Evolutionary conservation across 2,329 filamentous ascomycete genomes (phyloP).

Genomic region (Sarocladiaceae sp.): DNA sequence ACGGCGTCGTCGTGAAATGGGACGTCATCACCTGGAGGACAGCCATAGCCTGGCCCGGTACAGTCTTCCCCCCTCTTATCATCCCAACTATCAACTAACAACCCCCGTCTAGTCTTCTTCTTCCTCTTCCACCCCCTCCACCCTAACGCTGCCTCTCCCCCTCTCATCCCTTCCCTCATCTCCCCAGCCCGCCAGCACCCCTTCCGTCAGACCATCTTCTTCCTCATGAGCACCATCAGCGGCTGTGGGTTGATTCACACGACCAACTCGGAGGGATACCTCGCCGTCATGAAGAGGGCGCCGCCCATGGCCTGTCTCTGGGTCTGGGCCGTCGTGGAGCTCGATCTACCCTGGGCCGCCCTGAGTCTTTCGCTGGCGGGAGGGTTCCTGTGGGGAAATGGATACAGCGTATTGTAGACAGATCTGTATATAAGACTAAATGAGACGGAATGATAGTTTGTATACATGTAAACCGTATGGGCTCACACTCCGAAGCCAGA

Average conservation of each 20-base stretch:
- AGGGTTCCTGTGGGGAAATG: slow-evolving; percentile 41
- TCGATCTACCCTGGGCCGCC: slow-evolving; percentile 63
- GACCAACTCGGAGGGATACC: slow-evolving; percentile 73
- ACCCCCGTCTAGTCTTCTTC: slow-evolving; percentile 41
- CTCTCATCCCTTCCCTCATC: slow-evolving; percentile 45
- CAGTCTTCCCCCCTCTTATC: not conserved
- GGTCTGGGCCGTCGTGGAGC: slow-evolving; percentile 89
- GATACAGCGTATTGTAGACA: slow-evolving; percentile 40
- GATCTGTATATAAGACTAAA: no score
- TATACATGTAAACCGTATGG: no score
- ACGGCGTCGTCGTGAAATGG: slow-evolving; percentile 62
- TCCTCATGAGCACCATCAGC: slow-evolving; percentile 49
- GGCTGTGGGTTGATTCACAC: slow-evolving; percentile 79
- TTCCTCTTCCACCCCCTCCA: slow-evolving; percentile 52
- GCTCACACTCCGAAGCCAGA: no score
- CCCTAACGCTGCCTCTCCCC: slow-evolving; percentile 41
- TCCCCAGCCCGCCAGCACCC: slow-evolving; percentile 37
- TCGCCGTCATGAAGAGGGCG: slow-evolving; percentile 84
- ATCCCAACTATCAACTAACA: not conserved
- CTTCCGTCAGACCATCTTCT: slow-evolving; percentile 58
- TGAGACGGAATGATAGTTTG: no score
- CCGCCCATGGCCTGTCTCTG: slow-evolving; percentile 86
- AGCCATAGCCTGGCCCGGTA: slow-evolving; percentile 47
- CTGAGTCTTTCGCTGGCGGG: slow-evolving; percentile 41
- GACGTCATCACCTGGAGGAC: slow-evolving; percentile 45